phyloP scores from a whole-genome alignment of 2,329 filamentous ascomycete genomes.

The Cercospora citrullina region DNA sequence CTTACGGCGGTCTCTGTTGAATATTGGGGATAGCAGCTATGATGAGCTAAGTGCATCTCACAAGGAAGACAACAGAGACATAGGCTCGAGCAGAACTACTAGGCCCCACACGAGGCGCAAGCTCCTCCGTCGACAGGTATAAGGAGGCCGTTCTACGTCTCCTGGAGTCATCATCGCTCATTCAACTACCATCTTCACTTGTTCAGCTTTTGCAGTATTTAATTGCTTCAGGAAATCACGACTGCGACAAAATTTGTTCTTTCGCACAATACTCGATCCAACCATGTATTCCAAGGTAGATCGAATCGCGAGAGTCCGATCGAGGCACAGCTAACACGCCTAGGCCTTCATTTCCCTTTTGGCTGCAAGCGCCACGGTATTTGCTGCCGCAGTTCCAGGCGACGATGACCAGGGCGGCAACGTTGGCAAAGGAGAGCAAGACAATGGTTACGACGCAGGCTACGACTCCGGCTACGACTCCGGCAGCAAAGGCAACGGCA shows the following conservation, averaged over 20 bases:
- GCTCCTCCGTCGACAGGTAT: not conserved
- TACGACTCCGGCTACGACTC: not conserved
- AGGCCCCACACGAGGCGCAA: not conserved
- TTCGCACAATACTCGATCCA: not conserved
- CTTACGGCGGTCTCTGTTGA: not conserved
- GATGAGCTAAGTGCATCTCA: not conserved
- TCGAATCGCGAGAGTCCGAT: not conserved
- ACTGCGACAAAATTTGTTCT: not conserved
- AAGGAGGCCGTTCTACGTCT: not conserved
- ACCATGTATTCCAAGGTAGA: conserved; percentile 5
- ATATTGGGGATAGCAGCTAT: not conserved
- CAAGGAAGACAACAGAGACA: not conserved
- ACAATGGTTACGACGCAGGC: not conserved
- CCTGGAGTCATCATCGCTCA: not conserved
- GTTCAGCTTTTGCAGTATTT: not conserved
- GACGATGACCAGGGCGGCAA: not conserved
- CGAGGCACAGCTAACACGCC: not conserved
- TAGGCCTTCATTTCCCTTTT: conserved; percentile 16
- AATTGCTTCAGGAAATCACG: not conserved
- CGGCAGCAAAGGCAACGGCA: not conserved
- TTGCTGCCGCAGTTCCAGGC: conserved; percentile 10
- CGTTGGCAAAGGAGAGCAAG: not conserved
- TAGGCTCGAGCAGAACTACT: not conserved
- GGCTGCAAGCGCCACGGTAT: conserved; percentile 9
- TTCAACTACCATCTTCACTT: not conserved